Evolutionary conservation across 2,329 filamentous ascomycete genomes (phyloP).

Genomic region (Acrocalymma vagum): DNA sequence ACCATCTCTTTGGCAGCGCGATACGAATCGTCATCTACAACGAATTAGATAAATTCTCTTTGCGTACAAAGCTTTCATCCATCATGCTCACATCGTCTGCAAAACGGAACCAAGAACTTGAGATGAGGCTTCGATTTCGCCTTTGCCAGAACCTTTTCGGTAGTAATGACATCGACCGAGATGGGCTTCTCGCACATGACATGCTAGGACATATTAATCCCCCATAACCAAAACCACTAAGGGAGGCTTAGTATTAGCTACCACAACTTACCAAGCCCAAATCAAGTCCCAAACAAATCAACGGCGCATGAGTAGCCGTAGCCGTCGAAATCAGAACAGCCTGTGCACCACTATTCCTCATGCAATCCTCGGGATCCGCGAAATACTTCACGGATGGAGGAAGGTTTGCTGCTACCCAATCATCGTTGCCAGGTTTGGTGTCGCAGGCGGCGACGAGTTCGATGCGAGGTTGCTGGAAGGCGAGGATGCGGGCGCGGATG

Average conservation of each 20-base stretch:
- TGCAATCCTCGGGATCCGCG: constrained; percentile 8
- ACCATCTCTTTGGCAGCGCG: constrained; percentile 5
- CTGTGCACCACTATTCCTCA: constrained; percentile 10
- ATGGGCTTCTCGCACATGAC: constrained; percentile 17
- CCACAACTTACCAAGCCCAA: no score
- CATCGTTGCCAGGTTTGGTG: constrained; percentile 8
- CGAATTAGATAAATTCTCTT: no score
- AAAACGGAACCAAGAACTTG: constrained; percentile 9
- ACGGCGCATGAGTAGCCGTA: constrained; percentile 8
- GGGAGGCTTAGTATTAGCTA: not conserved
- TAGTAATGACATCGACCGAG: constrained; percentile 9
- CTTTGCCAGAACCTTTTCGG: constrained; percentile 5
- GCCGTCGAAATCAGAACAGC: constrained; percentile 10
- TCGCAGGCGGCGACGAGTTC: constrained; percentile 11
- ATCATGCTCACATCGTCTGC: no score
- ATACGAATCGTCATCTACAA: constrained; percentile 8
- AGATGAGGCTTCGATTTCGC: constrained; percentile 6
- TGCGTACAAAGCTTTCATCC: no score
- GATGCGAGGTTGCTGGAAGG: constrained; percentile 8
- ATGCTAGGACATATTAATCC: constrained; percentile 1
- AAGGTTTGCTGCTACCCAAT: constrained; percentile 8
- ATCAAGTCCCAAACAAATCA: constrained; percentile 6
- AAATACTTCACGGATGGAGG: constrained; percentile 8
- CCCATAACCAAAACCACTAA: not conserved
- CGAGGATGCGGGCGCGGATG: constrained; percentile 9